A percentile compares a stretch with the other conserved stretches of the same genome.
phyloP scores from a whole-genome alignment of 495 filamentous ascomycete genomes.

The Aspergillus steynii region DNA sequence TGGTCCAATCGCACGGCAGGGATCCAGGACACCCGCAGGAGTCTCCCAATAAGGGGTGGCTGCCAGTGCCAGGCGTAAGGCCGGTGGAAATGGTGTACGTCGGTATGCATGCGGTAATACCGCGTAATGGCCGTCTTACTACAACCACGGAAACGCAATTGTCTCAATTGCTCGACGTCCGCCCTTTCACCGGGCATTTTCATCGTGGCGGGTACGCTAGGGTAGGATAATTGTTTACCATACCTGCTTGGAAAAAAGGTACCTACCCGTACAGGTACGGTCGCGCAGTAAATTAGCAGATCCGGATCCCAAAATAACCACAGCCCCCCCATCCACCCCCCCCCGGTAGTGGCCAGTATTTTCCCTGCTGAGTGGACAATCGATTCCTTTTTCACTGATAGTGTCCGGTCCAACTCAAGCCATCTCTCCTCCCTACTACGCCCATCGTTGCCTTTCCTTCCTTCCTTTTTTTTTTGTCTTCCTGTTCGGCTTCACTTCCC shows the following conservation, averaged over 20 bases:
- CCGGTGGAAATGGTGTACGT: too few relatives aligned
- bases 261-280: constrained; percentile 14
- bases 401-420: constrained; percentile 28
- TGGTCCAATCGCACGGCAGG: not conserved
- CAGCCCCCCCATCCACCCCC: constrained; percentile 26
- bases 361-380: constrained; percentile 28
- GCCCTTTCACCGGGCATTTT: not conserved
- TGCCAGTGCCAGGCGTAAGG: not conserved
- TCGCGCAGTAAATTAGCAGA: constrained; percentile 35
- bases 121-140: not conserved
- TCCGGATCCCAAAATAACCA: constrained; percentile 47
- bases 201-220: not conserved
- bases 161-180: not conserved
- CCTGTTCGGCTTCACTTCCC: constrained; percentile 15
- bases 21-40: not conserved
- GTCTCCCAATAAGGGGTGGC: too few relatives aligned
- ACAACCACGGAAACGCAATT: not conserved
- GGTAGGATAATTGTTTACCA: not conserved
- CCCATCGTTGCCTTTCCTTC: constrained; percentile 36
- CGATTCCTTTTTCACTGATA: constrained; percentile 36
- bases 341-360: constrained; percentile 17
- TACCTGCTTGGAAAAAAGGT: not conserved
- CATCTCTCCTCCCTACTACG: constrained; percentile 18
- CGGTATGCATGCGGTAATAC: too few relatives aligned
- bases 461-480: constrained; percentile 29